Conservation (phyloP, 164 flowering plant genomes). For the Litsea cubeba region DNA sequence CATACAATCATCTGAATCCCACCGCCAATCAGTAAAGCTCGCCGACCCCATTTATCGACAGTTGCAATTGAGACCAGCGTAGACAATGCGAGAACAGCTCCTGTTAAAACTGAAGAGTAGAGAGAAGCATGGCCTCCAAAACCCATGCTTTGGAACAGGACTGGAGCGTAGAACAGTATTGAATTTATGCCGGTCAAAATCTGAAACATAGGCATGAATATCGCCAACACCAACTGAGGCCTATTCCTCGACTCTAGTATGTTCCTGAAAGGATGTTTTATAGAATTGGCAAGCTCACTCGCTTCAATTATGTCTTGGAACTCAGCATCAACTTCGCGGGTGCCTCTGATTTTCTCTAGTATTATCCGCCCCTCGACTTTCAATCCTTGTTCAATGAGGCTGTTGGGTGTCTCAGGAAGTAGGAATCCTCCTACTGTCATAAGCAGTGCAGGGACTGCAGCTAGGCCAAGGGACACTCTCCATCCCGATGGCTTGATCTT, state of each 20-base stretch:
- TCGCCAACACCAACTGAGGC: conserved; percentile 83
- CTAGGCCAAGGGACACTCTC: conserved; percentile 91
- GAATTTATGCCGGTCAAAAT: conserved; percentile 87
- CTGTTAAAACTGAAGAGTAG: conserved; percentile 81
- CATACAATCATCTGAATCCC: conserved; percentile 81
- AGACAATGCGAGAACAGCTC: conserved; percentile 76
- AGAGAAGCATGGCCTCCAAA: conserved; percentile 69
- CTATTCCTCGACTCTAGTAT: conserved; percentile 67
- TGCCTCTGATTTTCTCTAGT: conserved; percentile 74
- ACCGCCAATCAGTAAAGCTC: conserved; percentile 65
- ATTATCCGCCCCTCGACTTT: conserved; percentile 46
- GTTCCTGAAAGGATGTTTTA: conserved; percentile 79
- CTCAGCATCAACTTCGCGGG: conserved; percentile 63
- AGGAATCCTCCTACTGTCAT: conserved; percentile 83
- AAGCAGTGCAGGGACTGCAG: conserved; percentile 67
- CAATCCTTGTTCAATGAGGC: conserved; percentile 65
- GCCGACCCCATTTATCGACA: conserved; percentile 73
- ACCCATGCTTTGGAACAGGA: conserved; percentile 84
- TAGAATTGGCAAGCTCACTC: conserved; percentile 76
- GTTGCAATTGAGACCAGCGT: conserved; percentile 73
- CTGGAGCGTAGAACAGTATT: conserved; percentile 87
- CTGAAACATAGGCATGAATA: conserved; percentile 83
- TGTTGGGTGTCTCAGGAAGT: conserved; percentile 91
- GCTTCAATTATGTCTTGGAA: conserved; percentile 81
- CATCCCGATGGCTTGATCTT: conserved; percentile 85